A percentile compares a stretch with the other conserved stretches of the same genome.
These are phyloP conservation scores for Amanita fuliginea DNA, from an alignment of 768 basidiomycete species.

Conservation along the genomic window DNA sequence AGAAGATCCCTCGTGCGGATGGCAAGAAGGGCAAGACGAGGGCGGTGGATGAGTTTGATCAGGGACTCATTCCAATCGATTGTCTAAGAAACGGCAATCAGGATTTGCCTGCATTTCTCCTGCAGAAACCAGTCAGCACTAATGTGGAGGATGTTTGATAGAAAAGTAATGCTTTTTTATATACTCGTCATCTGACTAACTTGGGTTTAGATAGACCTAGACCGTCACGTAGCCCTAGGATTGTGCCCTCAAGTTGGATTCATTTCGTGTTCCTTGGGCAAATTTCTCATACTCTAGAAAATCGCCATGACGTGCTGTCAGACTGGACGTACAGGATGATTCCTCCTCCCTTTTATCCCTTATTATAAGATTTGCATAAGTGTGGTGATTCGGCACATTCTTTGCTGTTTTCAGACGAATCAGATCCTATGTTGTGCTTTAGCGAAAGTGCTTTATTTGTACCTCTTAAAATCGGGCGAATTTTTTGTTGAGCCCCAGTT, in stretches of 20 bases:
- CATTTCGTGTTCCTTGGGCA: too few relatives aligned
- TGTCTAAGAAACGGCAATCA: slow-evolving; percentile 44
- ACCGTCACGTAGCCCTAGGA: too few relatives aligned
- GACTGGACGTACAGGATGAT: too few relatives aligned
- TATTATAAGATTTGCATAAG: background rate
- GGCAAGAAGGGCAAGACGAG: slow-evolving; percentile 17
- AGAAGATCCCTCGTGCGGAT: slow-evolving; percentile 22
- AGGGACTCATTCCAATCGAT: slow-evolving; percentile 60
- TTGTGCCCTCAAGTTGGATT: too few relatives aligned
- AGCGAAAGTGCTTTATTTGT: background rate
- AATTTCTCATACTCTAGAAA: too few relatives aligned
- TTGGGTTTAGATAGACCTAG: too few relatives aligned
- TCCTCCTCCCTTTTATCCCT: too few relatives aligned
- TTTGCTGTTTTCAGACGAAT: background rate
- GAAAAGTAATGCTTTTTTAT: too few relatives aligned
- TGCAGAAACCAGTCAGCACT: too few relatives aligned
- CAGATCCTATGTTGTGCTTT: background rate
- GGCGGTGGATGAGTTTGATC: slow-evolving; percentile 6
- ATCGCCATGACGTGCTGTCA: too few relatives aligned
- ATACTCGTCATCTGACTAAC: too few relatives aligned
- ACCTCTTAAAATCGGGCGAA: background rate
- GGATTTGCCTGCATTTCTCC: slow-evolving; percentile 26
- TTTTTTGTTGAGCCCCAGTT: background rate
- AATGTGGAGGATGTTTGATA: too few relatives aligned
- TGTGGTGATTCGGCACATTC: background rate